These are phyloP conservation scores for Basidioascus undulatus DNA, from an alignment of 768 basidiomycete genomes.

Conservation along the genomic window DNA sequence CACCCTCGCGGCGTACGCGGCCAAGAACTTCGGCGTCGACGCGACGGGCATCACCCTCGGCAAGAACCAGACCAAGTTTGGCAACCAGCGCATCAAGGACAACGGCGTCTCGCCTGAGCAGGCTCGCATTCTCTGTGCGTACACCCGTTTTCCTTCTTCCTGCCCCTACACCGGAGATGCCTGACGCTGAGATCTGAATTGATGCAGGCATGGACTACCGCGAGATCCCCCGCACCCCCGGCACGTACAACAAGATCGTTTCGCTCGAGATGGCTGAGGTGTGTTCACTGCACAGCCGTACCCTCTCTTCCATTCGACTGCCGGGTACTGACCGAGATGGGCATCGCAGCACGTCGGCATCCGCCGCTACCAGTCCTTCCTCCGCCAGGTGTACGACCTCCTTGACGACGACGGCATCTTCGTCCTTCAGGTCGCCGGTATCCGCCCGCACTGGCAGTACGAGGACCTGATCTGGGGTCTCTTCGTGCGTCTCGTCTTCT, in stretches of 20 bases:
- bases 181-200: no score
- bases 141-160: no score
- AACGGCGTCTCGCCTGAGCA: slow-evolving; percentile 50
- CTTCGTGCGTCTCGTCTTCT: background rate
- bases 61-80: slow-evolving; percentile 76
- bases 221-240: slow-evolving; percentile 45
- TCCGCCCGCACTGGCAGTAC: slow-evolving; percentile 89
- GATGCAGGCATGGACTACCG: slow-evolving; percentile 80
- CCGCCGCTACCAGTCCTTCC: slow-evolving; percentile 67
- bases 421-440: slow-evolving; percentile 90
- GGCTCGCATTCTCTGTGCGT: slow-evolving; percentile 79
- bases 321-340: no score
- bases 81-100: slow-evolving; percentile 56
- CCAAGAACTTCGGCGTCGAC: slow-evolving; percentile 92
- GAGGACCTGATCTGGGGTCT: slow-evolving; percentile 83
- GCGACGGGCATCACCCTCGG: slow-evolving; percentile 86
- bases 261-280: slow-evolving; percentile 96
- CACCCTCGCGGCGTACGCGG: slow-evolving; percentile 75
- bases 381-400: slow-evolving; percentile 74
- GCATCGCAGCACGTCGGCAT: slow-evolving; percentile 77
- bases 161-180: no score
- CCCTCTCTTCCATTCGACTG: no score
- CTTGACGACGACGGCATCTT: slow-evolving; percentile 85
- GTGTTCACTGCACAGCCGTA: no score
- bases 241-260: slow-evolving; percentile 79